Evolutionary conservation across 139 green algal genomes (phyloP).

Genomic region (Chlamydomonas sp.): DNA sequence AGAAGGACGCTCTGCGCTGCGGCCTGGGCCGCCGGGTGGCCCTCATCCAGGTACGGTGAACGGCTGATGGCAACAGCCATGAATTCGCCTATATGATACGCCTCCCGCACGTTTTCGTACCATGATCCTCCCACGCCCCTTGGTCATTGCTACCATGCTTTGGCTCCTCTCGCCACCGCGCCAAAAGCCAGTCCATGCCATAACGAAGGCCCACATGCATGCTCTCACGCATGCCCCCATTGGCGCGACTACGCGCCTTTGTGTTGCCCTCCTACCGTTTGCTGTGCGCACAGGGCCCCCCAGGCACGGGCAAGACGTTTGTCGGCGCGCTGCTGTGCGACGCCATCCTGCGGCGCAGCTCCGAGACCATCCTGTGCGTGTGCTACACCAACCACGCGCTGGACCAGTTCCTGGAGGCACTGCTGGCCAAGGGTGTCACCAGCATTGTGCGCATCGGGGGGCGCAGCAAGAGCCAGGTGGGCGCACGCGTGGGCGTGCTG

Average conservation of each 20-base stretch:
- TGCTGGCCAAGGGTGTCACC: conserved; percentile 71
- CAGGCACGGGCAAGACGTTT: conserved; percentile 71
- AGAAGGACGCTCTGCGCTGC: conserved; percentile 31
- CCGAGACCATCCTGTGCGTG: conserved; percentile 70
- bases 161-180: too few relatives aligned
- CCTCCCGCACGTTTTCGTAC: too few relatives aligned
- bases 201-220: too few relatives aligned
- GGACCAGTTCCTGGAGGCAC: conserved; percentile 76
- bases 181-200: too few relatives aligned
- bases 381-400: conserved; percentile 89
- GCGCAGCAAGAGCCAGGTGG: conserved; percentile 47
- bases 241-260: too few relatives aligned
- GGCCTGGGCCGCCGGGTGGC: conserved; percentile 45
- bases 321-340: conserved; percentile 64
- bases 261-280: not conserved
- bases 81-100: not conserved
- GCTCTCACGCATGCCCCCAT: too few relatives aligned
- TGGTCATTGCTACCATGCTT: too few relatives aligned
- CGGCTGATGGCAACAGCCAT: not conserved
- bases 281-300: not conserved
- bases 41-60: conserved; percentile 33
- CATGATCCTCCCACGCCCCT: too few relatives aligned
- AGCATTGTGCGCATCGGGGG: conserved; percentile 69
- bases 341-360: conserved; percentile 44
- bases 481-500: not conserved